Percentiles rank a stretch among this genome's conserved stretches.
These are phyloP conservation scores for Plantago coronopus DNA, from an alignment of 305 asterid species.

Conservation along the genomic window DNA sequence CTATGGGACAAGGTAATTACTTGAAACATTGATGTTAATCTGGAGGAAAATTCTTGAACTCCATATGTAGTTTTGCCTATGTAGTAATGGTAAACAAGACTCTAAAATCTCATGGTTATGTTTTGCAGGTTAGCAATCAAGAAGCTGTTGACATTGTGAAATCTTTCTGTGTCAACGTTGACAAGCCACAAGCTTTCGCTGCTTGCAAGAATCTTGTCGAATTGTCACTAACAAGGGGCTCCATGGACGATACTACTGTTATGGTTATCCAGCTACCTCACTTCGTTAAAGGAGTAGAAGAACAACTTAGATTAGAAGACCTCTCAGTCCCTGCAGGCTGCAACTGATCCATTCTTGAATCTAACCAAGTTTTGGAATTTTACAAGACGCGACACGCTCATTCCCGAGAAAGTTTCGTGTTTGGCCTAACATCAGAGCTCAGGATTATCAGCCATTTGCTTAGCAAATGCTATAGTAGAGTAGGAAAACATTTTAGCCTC, in stretches of 20 bases:
- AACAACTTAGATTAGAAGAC: background rate
- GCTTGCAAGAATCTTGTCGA: constrained; percentile 76
- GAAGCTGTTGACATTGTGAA: constrained; percentile 69
- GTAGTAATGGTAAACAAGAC: no score
- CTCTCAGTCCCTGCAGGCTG: background rate
- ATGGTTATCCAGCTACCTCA: constrained; percentile 56
- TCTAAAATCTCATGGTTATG: no score
- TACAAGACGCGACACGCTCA: background rate
- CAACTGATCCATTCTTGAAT: background rate
- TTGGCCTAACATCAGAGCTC: background rate
- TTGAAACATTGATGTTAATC: background rate
- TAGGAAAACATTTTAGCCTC: no score
- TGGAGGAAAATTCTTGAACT: no score
- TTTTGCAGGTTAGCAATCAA: constrained; percentile 65
- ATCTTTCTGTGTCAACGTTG: constrained; percentile 37
- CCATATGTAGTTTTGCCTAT: no score
- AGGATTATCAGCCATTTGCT: background rate
- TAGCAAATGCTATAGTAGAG: no score
- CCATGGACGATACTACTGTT: constrained; percentile 59
- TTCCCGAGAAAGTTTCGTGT: background rate
- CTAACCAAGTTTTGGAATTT: background rate
- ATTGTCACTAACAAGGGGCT: constrained; percentile 61
- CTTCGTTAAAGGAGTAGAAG: constrained; percentile 24
- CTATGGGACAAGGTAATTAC: constrained; percentile 66
- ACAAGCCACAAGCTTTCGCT: constrained; percentile 32